A percentile compares a stretch with the other conserved stretches of the same genome.
phyloP scores from a whole-genome alignment of 75 land plant species.

The Isoetes taiwanensis region DNA sequence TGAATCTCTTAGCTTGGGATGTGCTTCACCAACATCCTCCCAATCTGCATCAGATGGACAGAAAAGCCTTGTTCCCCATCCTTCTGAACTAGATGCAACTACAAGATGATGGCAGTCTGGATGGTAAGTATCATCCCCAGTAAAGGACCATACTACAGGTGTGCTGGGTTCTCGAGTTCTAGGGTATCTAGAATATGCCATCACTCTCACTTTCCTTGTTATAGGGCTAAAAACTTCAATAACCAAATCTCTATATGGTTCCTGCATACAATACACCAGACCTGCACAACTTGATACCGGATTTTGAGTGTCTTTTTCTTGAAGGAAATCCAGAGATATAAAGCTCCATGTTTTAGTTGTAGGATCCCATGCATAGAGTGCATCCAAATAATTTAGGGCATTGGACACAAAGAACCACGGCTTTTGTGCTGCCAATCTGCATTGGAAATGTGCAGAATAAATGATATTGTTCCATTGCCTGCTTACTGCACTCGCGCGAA shows the following conservation, averaged over 20 bases:
- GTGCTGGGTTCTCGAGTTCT: neutral
- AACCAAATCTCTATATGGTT: neutral
- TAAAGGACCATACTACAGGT: neutral
- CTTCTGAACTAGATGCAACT: neutral
- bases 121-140: neutral
- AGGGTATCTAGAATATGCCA: neutral
- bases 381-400: neutral
- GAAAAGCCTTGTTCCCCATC: slow-evolving; percentile 7
- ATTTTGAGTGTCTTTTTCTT: neutral
- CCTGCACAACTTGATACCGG: neutral
- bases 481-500: neutral
- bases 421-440: neutral
- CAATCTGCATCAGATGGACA: neutral
- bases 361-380: neutral
- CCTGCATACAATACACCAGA: slow-evolving; percentile 2
- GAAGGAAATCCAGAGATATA: slow-evolving; percentile 1
- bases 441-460: neutral
- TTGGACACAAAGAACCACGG: neutral
- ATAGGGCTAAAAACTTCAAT: slow-evolving; percentile 1
- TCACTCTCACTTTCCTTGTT: neutral
- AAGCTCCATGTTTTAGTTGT: neutral
- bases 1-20: slow-evolving; percentile 3
- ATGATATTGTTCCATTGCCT: neutral
- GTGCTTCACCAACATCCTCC: slow-evolving; percentile 4
- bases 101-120: neutral